A percentile compares a stretch with the other conserved stretches of the same genome.
phyloP scores from a whole-genome alignment of 148 eudicot species.

The Silene latifolia region DNA sequence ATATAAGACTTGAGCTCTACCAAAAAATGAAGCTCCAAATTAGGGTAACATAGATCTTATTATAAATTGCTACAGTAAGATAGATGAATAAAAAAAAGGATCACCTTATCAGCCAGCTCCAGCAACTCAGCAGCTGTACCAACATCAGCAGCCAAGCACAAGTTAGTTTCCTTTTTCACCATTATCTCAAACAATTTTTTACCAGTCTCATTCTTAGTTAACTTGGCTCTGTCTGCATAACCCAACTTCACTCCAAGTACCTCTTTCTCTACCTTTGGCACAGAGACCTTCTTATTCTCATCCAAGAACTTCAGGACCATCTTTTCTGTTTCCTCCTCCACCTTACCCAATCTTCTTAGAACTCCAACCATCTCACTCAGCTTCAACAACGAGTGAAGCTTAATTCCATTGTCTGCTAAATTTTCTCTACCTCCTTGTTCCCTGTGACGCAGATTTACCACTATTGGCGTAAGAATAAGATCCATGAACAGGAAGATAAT shows the following conservation, averaged over 20 bases:
- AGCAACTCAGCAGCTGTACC: conserved; percentile 85
- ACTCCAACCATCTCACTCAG: conserved; percentile 83
- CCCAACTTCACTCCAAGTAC: conserved; percentile 37
- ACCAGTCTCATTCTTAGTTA: conserved; percentile 70
- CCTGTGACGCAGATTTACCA: conserved; percentile 27
- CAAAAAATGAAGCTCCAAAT: too few species aligned
- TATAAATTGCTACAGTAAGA: background rate
- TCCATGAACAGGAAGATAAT: background rate
- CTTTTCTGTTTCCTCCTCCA: conserved; percentile 61
- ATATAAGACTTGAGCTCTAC: too few species aligned
- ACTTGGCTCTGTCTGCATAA: conserved; percentile 61
- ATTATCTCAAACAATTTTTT: conserved; percentile 80
- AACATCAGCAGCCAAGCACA: conserved; percentile 94
- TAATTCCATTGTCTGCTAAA: conserved; percentile 65
- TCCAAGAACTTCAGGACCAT: conserved; percentile 71
- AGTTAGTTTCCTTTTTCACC: conserved; percentile 70
- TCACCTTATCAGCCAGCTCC: conserved; percentile 78
- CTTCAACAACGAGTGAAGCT: conserved; percentile 68
- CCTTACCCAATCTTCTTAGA: conserved; percentile 68
- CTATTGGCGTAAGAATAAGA: conserved; percentile 7
- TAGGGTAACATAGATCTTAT: too few species aligned
- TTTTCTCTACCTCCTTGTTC: conserved; percentile 91
- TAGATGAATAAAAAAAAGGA: background rate
- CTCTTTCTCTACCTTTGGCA: conserved; percentile 35
- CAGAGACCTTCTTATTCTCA: conserved; percentile 63